Evolutionary conservation across 306 rosid species (phyloP), one percentile per base, ranked within the genome.

Genomic region (Rosa persica): DNA sequence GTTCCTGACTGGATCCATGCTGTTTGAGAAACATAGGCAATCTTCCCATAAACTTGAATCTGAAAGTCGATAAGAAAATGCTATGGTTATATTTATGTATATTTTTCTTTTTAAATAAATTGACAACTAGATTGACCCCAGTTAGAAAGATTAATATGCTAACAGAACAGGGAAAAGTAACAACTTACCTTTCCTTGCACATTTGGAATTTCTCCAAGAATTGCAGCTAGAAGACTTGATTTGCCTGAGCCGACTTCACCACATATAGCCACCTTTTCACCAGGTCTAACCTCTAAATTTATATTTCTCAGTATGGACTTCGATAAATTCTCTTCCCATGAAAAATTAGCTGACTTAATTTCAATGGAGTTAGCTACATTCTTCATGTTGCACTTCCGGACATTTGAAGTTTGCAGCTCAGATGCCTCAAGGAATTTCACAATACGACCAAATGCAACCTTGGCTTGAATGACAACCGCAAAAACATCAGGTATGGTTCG

Each of bases 211-310:
- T 94, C 98, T 62, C 92, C 87, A 65, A 94, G 97, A 92, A 94
- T 78, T 67, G 98, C 93, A 7, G 97, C 89, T 43, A 94, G 76
- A 72, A 92, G 89, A 51, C 90, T 88, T 73, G 98, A 94, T 85
- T 94, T 94, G 4, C 98, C 98, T 12, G 98, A 92, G 73, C 97
- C 98, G 25, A 92, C 96, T 86, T 92, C 97, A 36, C 98, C 98
- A 76, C 98, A 94, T 23, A 92, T 85, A 48, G 98, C 97, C 27
- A 94, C 89, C 89, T 92, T 94, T 74, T 90, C 88, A 57, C 94
- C 93, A 3, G 83, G 86, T 61, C 78, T 66, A 42, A 92, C 89
- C 67, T 80, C 89, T 54, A 94, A 67, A 80, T 89, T 83, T 58
- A 94, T 82, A 79, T 86, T 87, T 68, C 83, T 81, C 68, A 94